Evolutionary conservation across 441 rosid species (phyloP).

Genomic region (Corymbia citriodora): DNA sequence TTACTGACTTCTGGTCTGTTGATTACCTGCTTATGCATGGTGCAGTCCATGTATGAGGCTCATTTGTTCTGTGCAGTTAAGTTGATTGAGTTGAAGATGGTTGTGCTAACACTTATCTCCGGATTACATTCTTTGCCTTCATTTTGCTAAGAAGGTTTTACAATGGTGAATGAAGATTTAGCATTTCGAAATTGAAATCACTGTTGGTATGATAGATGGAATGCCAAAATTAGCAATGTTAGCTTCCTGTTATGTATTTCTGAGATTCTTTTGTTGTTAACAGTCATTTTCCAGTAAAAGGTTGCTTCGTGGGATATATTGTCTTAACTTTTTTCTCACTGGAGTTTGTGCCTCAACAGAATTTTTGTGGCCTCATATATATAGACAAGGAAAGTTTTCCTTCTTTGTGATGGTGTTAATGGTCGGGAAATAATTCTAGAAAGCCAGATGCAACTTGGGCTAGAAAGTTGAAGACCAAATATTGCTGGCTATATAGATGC

Average conservation of each 20-base stretch:
- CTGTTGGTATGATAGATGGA: not conserved
- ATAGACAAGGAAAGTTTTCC: not conserved
- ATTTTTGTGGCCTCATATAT: not conserved
- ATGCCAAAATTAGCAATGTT: not conserved
- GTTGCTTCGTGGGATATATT: not conserved
- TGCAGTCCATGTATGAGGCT: slow-evolving; percentile 17
- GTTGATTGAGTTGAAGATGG: slow-evolving; percentile 3
- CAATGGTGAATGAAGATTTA: slow-evolving; percentile 9
- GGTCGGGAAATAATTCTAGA: not conserved
- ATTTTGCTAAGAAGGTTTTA: slow-evolving; percentile 36
- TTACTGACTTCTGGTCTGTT: slow-evolving; percentile 19
- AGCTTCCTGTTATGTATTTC: not conserved
- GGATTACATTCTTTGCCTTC: slow-evolving; percentile 36
- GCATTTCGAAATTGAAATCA: not conserved
- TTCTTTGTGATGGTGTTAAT: not conserved
- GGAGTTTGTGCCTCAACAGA: not conserved
- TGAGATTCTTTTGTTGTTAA: not conserved
- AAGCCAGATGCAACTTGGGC: not conserved
- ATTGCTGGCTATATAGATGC: not conserved
- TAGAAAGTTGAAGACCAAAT: not conserved
- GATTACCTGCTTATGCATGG: slow-evolving; percentile 12
- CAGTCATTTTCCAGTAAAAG: not conserved
- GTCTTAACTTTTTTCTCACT: not conserved
- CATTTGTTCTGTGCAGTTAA: slow-evolving; percentile 14
- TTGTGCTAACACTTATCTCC: slow-evolving; percentile 18